Percentiles rank a stretch among this genome's conserved stretches.
phyloP scores from a whole-genome alignment of 1,284 basidiomycete species.

The Exobasidium rhododendri region DNA sequence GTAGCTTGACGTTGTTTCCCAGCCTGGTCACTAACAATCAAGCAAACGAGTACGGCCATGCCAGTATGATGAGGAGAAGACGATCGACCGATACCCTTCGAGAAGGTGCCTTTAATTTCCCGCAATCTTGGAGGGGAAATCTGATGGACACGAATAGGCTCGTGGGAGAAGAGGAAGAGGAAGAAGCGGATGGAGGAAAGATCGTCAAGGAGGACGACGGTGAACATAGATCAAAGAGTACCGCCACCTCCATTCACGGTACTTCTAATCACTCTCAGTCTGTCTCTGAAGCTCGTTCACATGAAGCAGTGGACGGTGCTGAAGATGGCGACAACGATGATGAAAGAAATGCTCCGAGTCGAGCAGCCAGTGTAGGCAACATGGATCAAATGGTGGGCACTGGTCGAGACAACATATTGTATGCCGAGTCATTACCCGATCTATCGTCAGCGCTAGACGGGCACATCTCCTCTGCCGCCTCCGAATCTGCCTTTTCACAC shows the following conservation, averaged over 20 bases:
- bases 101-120: background rate
- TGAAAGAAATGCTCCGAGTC: constrained; percentile 2
- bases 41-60: background rate
- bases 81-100: constrained; percentile 8
- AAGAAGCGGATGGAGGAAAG: background rate
- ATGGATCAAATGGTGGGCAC: background rate
- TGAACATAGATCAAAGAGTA: background rate
- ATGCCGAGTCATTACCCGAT: constrained; percentile 20
- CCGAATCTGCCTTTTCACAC: constrained; percentile 1
- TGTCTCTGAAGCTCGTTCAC: background rate
- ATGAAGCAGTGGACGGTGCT: too few relatives aligned
- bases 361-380: constrained; percentile 6
- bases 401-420: constrained; percentile 4
- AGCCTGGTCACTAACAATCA: constrained; percentile 2
- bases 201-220: background rate
- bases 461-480: constrained; percentile 2
- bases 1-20: constrained; percentile 17
- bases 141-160: background rate
- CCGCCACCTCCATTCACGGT: background rate
- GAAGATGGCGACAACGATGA: constrained; percentile 1
- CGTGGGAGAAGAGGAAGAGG: background rate
- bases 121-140: background rate
- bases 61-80: background rate
- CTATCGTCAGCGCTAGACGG: background rate
- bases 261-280: background rate